phyloP scores from a whole-genome alignment of 805 yeast genomes.

The Pichia insulana region DNA sequence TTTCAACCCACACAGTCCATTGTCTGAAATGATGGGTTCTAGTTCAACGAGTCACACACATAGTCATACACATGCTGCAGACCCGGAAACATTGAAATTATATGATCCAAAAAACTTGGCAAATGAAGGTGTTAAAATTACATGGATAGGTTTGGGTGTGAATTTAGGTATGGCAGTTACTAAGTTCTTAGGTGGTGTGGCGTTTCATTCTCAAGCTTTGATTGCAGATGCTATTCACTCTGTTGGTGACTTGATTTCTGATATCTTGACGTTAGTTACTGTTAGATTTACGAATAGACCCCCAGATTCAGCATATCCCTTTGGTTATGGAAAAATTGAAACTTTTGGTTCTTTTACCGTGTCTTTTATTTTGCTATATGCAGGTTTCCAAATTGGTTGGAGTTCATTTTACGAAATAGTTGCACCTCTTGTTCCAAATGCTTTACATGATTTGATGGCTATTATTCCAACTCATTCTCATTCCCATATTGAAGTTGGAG shows the following conservation, averaged over 20 bases:
- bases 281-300: constrained; percentile 64
- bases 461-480: constrained; percentile 47
- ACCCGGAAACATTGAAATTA: constrained; percentile 38
- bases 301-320: constrained; percentile 50
- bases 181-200: constrained; percentile 82
- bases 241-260: constrained; percentile 81
- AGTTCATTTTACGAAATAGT: constrained; percentile 60
- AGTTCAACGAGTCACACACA: constrained; percentile 13
- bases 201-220: constrained; percentile 90
- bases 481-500: constrained; percentile 30
- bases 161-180: constrained; percentile 81
- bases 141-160: constrained; percentile 82
- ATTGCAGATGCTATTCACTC: constrained; percentile 95
- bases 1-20: constrained; percentile 29
- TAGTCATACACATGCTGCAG: constrained; percentile 27
- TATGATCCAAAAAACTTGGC: constrained; percentile 36
- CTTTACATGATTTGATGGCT: constrained; percentile 45
- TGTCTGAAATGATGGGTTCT: constrained; percentile 19
- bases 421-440: constrained; percentile 59
- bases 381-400: constrained; percentile 90
- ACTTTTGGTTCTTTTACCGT: constrained; percentile 88
- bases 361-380: constrained; percentile 70
- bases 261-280: constrained; percentile 80
- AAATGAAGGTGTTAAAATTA: constrained; percentile 86
- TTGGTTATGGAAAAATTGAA: constrained; percentile 90